phyloP scores from a whole-genome alignment of 345 rosid genomes.

The Salix viminalis region DNA sequence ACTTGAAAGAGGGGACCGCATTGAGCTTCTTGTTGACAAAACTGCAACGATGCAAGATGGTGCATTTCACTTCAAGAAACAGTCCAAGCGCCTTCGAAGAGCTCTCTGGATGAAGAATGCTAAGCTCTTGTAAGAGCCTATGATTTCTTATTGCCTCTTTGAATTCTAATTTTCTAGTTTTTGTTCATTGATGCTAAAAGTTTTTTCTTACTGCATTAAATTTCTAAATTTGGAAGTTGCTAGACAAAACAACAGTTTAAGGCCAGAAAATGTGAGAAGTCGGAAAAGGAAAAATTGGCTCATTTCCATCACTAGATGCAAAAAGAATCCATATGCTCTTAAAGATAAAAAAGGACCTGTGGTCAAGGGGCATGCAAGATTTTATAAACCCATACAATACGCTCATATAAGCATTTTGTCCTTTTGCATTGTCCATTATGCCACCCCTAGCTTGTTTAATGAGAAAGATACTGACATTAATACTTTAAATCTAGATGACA shows the following conservation, averaged over 20 bases:
- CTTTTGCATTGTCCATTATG: background rate
- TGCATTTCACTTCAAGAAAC: constrained; percentile 90
- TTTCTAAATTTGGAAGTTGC: background rate
- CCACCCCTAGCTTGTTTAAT: background rate
- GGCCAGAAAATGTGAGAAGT: background rate
- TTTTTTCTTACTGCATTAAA: background rate
- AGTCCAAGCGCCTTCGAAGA: constrained; percentile 80
- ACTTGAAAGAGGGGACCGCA: constrained; percentile 92
- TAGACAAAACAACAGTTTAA: background rate
- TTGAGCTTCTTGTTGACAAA: constrained; percentile 94
- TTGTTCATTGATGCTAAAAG: background rate
- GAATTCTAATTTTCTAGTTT: background rate
- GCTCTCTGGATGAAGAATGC: constrained; percentile 99
- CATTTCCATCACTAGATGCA: background rate
- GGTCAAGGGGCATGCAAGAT: background rate
- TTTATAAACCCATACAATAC: background rate
- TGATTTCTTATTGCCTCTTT: background rate
- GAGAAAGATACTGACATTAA: background rate
- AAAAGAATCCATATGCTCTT: background rate
- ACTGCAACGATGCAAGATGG: constrained; percentile 94
- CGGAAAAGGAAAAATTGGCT: too few relatives aligned
- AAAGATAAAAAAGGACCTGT: background rate
- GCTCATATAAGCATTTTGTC: background rate
- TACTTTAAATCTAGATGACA: background rate
- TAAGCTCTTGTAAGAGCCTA: constrained; percentile 70